A percentile compares a stretch with the other conserved stretches of the same genome.
Evolutionary conservation across 768 basidiomycete genomes (phyloP).

Genomic region (Hydnomerulius pinastri): DNA sequence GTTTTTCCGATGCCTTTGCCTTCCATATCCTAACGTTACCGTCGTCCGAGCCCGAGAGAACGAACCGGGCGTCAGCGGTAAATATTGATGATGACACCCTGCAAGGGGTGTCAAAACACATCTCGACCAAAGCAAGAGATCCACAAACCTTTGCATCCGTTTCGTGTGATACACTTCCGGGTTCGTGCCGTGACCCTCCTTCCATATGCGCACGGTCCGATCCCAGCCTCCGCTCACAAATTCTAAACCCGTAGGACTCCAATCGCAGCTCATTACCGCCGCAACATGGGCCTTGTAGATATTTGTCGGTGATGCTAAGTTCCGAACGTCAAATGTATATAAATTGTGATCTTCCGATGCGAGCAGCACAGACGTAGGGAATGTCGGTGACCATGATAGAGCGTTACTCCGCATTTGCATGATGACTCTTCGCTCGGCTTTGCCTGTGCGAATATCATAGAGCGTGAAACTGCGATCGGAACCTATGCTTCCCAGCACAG

Average conservation of each 20-base stretch:
- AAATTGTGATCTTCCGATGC: conserved; percentile 99
- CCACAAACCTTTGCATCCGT: conserved; percentile 89
- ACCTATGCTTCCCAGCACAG: conserved; percentile 92
- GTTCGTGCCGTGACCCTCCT: conserved; percentile 74
- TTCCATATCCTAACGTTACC: conserved; percentile 97
- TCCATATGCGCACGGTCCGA: conserved; percentile 92
- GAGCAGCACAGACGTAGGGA: conserved; percentile 87
- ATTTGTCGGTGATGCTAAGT: conserved; percentile 78
- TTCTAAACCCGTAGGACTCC: conserved; percentile 94
- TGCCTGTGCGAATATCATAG: conserved; percentile 95
- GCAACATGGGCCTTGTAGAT: conserved; percentile 98
- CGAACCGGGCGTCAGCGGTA: conserved; percentile 89
- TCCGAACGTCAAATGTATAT: conserved; percentile 95
- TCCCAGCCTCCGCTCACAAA: conserved; percentile 98
- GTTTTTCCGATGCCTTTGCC: conserved; percentile 85
- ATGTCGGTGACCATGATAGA: conserved; percentile 93
- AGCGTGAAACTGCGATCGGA: conserved; percentile 94
- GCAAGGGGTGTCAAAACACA: background rate
- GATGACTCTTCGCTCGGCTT: conserved; percentile 87
- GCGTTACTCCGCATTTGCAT: conserved; percentile 96
- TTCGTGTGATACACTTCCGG: conserved; percentile 97
- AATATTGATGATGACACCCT: conserved; percentile 89
- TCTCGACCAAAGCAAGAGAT: background rate
- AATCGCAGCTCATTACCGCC: conserved; percentile 95
- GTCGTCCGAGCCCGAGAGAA: conserved; percentile 90